Conservation (phyloP, 805 yeast species). For the Candida taoyuanica region DNA sequence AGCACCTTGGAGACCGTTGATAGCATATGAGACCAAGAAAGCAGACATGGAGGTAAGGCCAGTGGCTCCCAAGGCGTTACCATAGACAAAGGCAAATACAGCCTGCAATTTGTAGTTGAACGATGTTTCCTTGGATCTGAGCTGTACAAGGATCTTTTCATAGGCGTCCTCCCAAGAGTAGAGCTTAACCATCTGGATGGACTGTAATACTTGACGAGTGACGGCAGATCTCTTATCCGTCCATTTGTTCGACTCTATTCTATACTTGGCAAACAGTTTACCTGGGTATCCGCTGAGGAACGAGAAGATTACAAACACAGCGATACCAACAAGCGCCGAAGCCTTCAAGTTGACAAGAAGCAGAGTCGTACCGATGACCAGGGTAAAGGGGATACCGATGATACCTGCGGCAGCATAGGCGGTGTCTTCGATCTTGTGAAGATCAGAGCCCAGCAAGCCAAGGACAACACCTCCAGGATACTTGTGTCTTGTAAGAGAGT, state of each 20-base stretch:
- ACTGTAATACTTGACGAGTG: slow-evolving; percentile 51
- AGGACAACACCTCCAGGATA: slow-evolving; percentile 67
- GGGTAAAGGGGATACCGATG: slow-evolving; percentile 40
- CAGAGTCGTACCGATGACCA: slow-evolving; percentile 52
- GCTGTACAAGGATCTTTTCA: slow-evolving; percentile 40
- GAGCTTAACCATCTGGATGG: slow-evolving; percentile 63
- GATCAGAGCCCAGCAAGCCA: slow-evolving; percentile 72
- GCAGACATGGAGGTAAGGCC: slow-evolving; percentile 42
- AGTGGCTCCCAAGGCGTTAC: slow-evolving; percentile 43
- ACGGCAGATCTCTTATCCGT: slow-evolving; percentile 47
- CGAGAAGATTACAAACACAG: slow-evolving; percentile 38
- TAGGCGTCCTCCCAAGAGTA: slow-evolving; percentile 83
- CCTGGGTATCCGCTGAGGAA: slow-evolving; percentile 38
- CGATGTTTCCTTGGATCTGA: slow-evolving; percentile 51
- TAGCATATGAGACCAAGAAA: slow-evolving; percentile 34
- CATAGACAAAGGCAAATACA: slow-evolving; percentile 35
- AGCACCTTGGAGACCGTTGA: slow-evolving; percentile 36
- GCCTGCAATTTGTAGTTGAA: slow-evolving; percentile 42
- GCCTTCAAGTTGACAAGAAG: slow-evolving; percentile 60
- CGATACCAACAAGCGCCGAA: slow-evolving; percentile 59
- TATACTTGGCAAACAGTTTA: slow-evolving; percentile 38
- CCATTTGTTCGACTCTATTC: slow-evolving; percentile 46
- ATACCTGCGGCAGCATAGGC: not conserved
- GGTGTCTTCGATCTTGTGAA: slow-evolving; percentile 64
- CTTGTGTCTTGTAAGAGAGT: slow-evolving; percentile 48